These are phyloP conservation scores for Leucoagaricus sp. DNA, from an alignment of 1,284 basidiomycete species.

Conservation along the genomic window DNA sequence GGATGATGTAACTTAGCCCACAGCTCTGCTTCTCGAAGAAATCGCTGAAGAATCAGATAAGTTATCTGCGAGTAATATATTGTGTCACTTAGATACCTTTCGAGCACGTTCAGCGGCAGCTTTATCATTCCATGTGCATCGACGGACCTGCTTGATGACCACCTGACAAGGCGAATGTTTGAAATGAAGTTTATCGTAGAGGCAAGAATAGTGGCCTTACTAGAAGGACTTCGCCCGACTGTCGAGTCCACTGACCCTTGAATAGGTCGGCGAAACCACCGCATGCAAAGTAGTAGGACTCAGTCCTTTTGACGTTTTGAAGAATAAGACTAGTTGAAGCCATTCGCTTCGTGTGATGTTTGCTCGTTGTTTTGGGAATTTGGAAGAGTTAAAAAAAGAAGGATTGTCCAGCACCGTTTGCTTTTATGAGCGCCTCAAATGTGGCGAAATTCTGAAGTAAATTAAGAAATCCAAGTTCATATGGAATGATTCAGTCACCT, in stretches of 20 bases:
- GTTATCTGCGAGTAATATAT: background rate
- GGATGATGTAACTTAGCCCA: conserved; percentile 23
- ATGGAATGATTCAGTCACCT: too few species aligned
- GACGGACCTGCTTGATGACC: conserved; percentile 19
- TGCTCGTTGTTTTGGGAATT: too few species aligned
- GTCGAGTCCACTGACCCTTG: conserved; percentile 14
- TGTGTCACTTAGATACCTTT: background rate
- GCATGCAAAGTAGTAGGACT: conserved; percentile 15
- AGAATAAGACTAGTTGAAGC: background rate
- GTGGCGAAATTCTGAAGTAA: too few species aligned
- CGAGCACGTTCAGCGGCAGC: background rate
- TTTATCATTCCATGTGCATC: conserved; percentile 6
- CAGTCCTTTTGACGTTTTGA: conserved; percentile 7
- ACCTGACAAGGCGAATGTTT: conserved; percentile 5
- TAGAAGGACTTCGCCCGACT: background rate
- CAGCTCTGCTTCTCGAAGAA: conserved; percentile 21
- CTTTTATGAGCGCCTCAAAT: too few species aligned
- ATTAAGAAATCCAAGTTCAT: too few species aligned
- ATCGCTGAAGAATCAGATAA: conserved; percentile 15
- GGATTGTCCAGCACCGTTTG: too few species aligned
- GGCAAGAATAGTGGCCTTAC: background rate
- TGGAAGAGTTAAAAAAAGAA: too few species aligned
- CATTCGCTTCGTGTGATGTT: background rate
- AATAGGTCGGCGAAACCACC: conserved; percentile 19
- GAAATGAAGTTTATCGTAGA: too few species aligned